These are phyloP conservation scores for Apophysomyces sp. DNA, from an alignment of 371 early-diverging fungal species.

Conservation along the genomic window DNA sequence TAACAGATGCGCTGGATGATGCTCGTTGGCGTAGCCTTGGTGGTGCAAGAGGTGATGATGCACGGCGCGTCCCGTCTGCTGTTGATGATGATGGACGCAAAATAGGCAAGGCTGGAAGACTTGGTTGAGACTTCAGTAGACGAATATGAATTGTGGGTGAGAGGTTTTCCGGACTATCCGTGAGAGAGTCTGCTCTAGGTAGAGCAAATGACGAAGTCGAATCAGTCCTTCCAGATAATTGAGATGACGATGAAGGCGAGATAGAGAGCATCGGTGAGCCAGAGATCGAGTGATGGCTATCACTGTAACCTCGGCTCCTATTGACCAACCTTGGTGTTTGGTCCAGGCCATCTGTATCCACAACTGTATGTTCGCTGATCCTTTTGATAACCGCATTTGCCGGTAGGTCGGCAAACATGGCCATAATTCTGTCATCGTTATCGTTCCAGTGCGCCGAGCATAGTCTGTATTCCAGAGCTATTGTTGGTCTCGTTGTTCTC, in stretches of 20 bases:
- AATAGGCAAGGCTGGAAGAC: conserved; percentile 15
- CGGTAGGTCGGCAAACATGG: conserved; percentile 28
- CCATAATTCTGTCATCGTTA: conserved; percentile 35
- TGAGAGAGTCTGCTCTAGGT: not conserved
- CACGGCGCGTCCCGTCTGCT: not conserved
- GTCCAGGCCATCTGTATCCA: conserved; percentile 14
- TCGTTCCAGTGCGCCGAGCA: conserved; percentile 47
- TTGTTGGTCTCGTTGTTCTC: conserved; percentile 46
- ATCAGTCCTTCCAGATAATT: conserved; percentile 9
- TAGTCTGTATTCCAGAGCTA: conserved; percentile 35
- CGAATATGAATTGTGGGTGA: conserved; percentile 3
- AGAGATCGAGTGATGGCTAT: conserved; percentile 6
- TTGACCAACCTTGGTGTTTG: conserved; percentile 1
- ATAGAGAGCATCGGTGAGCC: conserved; percentile 5
- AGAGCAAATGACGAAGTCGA: conserved; percentile 13
- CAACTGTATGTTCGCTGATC: not conserved
- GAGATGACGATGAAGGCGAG: conserved; percentile 16
- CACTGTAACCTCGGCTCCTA: conserved; percentile 10
- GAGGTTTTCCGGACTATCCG: not conserved
- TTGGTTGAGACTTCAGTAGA: conserved; percentile 14
- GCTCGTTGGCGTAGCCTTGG: conserved; percentile 13
- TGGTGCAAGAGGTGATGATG: conserved; percentile 3
- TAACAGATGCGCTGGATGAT: conserved; percentile 20
- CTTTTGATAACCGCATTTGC: not conserved
- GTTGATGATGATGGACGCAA: not conserved